Conservation (phyloP, 306 rosid genomes). For the Castanospermum australe region DNA sequence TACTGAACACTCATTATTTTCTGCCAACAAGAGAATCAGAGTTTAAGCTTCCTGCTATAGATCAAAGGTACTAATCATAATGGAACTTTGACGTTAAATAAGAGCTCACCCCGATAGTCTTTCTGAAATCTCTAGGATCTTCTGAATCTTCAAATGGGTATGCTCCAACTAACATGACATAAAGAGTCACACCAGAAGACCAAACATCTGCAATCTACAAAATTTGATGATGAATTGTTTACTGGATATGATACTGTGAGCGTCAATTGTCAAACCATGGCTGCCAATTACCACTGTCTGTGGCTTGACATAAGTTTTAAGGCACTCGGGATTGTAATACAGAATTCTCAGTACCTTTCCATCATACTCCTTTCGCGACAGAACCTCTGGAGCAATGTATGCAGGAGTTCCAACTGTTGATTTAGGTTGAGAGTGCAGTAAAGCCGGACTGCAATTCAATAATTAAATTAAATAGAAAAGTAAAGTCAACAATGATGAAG, state of each 20-base stretch:
- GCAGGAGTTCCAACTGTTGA: constrained; percentile 97
- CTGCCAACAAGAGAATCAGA: constrained; percentile 50
- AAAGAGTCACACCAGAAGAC: constrained; percentile 95
- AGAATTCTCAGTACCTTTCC: constrained; percentile 68
- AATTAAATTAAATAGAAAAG: neutral
- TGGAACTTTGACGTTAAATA: constrained; percentile 1
- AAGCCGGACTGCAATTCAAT: constrained; percentile 61
- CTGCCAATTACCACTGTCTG: neutral
- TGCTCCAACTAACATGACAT: constrained; percentile 88
- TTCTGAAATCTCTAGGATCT: constrained; percentile 73
- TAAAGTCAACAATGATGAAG: neutral
- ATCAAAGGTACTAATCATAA: neutral
- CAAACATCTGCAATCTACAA: constrained; percentile 91
- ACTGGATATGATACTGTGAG: neutral
- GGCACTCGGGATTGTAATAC: neutral
- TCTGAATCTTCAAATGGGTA: constrained; percentile 97
- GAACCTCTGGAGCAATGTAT: constrained; percentile 89
- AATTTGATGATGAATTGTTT: neutral
- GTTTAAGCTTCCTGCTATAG: constrained; percentile 8
- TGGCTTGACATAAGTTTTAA: neutral
- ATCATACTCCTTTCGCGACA: constrained; percentile 74
- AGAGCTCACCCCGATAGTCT: constrained; percentile 61
- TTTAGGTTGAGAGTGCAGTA: constrained; percentile 87
- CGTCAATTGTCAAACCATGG: neutral
- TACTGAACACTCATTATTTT: constrained; percentile 76